Conservation (phyloP, 139 green algal species). For the Choricystis sp. region DNA sequence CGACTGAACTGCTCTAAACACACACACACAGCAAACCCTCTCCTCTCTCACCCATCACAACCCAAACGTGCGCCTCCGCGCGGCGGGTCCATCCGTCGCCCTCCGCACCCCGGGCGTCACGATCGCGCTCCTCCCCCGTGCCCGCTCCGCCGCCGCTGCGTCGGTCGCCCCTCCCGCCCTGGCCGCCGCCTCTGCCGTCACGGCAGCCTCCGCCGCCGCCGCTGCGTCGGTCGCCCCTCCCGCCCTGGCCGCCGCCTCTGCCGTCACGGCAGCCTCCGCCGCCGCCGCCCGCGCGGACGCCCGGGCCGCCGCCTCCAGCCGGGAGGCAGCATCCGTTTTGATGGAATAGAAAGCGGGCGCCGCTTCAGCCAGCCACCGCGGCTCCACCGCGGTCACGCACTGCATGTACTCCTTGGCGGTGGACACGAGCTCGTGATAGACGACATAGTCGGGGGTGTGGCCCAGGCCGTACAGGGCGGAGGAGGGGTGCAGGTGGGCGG, state of each 20-base stretch:
- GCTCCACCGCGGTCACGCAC: slow-evolving; percentile 94
- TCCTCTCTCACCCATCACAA: slow-evolving; percentile 12
- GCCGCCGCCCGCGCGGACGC: not conserved
- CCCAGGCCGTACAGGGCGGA: slow-evolving; percentile 85
- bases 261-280: not conserved
- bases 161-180: slow-evolving; percentile 10
- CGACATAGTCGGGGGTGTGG: slow-evolving; percentile 93
- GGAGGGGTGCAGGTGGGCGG: slow-evolving; percentile 77
- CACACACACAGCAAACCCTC: not conserved
- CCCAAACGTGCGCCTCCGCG: slow-evolving; percentile 16
- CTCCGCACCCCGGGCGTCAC: slow-evolving; percentile 39
- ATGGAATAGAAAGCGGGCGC: slow-evolving; percentile 97
- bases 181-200: slow-evolving; percentile 19
- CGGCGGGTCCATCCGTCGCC: not conserved
- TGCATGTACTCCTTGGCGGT: slow-evolving; percentile 99
- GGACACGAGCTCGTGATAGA: slow-evolving; percentile 93
- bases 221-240: slow-evolving; percentile 45
- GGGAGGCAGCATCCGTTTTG: slow-evolving; percentile 65
- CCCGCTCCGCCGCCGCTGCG: slow-evolving; percentile 16
- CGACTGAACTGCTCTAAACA: not conserved
- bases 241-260: not conserved
- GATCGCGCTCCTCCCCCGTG: slow-evolving; percentile 39
- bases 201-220: slow-evolving; percentile 62
- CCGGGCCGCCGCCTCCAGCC: slow-evolving; percentile 63
- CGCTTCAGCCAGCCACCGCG: slow-evolving; percentile 91